Base-by-base conservation (phyloP, 2,329 filamentous ascomycete species). In the Byssoonygena ceratinophila region DNA sequence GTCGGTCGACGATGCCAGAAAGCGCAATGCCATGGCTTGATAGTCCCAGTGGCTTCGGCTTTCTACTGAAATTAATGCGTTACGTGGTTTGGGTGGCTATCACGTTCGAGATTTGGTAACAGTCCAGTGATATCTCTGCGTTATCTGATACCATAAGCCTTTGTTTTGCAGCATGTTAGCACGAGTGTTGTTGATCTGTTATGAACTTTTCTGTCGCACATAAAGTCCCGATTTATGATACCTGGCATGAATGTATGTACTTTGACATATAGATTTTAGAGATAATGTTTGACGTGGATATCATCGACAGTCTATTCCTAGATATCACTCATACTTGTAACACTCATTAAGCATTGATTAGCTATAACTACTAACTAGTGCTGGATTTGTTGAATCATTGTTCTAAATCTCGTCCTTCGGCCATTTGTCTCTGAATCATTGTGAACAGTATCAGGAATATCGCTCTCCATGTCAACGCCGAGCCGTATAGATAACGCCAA, bases 1-100 rank as follows among this genome's bases (percentile, higher is more conserved):
- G 41, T 80, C 81, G 1, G 80, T 83, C 18, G 75, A 80, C 54
- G 80, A 79, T 56, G 82, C 82, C 2, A 70, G 75, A 50, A 68
- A 66, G 53, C 73, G 82, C 59, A 85, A 84, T 62, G 65, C 65
- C 31, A 60, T 66, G 57, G 66, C 61, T 44, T 71, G 60, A 65
- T 39, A n/a, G 16, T 11, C 18, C 31, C 16, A 18, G 7, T 32
- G 7, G 44, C 12, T 3, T 46, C 8, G 32, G 5, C 9, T 29
- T 29, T 29, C 27, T 29, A 5, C n/a, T n/a, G n/a, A n/a, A n/a
- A n/a, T n/a, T n/a, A n/a, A n/a, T n/a, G n/a, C n/a, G n/a, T n/a
- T n/a, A n/a, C n/a, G n/a, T n/a, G n/a, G n/a, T 20, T 39, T 8
- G 36, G 16, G 5, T 39, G 36, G n/a, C 36, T 20, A 39, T 20